phyloP scores from a whole-genome alignment of 192 early-diverging fungal genomes.

The Haplosporangium gracile region DNA sequence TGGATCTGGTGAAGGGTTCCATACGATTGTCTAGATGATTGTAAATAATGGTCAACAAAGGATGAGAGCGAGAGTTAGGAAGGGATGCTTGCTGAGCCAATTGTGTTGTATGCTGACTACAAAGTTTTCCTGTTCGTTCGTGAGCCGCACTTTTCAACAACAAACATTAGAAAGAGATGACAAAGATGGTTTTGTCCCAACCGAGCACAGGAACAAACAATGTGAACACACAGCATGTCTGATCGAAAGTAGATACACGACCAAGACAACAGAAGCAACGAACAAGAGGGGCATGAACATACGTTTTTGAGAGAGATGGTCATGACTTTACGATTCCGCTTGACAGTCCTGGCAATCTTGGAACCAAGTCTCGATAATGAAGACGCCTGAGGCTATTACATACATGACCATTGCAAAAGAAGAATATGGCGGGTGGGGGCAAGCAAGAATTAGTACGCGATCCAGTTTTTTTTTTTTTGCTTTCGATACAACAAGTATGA shows the following conservation, averaged over 20 bases:
- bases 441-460: background rate
- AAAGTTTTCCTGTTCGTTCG: background rate
- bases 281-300: slow-evolving; percentile 19
- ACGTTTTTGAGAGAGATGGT: slow-evolving; percentile 75
- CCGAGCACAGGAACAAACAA: slow-evolving; percentile 1
- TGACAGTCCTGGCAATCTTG: slow-evolving; percentile 53
- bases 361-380: slow-evolving; percentile 55
- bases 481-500: background rate
- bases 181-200: background rate
- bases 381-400: slow-evolving; percentile 30
- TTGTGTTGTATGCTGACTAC: background rate
- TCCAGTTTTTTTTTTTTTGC: background rate
- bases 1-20: slow-evolving; percentile 83
- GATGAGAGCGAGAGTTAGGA: background rate
- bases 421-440: background rate
- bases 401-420: background rate
- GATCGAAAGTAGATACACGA: background rate
- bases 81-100: background rate
- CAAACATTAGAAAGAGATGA: background rate
- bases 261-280: background rate
- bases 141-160: background rate
- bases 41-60: slow-evolving; percentile 5
- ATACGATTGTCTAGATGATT: slow-evolving; percentile 72
- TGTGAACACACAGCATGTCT: background rate
- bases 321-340: slow-evolving; percentile 64